phyloP scores from a whole-genome alignment of 2,329 filamentous ascomycete genomes.

The Trichothecium sympodiale region DNA sequence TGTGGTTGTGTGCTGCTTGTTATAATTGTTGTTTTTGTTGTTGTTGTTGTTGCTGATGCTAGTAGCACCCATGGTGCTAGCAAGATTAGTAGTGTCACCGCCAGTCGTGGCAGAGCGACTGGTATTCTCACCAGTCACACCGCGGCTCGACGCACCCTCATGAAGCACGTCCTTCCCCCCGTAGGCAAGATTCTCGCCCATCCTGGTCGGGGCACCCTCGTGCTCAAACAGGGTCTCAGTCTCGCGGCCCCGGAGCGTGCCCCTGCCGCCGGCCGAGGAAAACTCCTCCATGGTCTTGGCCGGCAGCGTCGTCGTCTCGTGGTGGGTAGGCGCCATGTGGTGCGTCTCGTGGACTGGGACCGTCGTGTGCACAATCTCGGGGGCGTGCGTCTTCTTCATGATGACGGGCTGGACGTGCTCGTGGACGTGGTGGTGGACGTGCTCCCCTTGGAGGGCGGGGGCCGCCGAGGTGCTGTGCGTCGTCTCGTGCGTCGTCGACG shows the following conservation, averaged over 20 bases:
- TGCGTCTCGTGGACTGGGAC: conserved; percentile 63
- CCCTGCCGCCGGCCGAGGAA: conserved; percentile 28
- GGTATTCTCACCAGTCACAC: no score
- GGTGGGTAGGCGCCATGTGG: conserved; percentile 55
- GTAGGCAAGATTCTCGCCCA: not conserved
- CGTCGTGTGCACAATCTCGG: conserved; percentile 59
- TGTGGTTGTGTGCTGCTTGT: no score
- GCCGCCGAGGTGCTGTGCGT: conserved; percentile 14
- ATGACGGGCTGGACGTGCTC: conserved; percentile 62
- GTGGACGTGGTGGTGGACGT: conserved; percentile 38
- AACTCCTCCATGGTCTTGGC: conserved; percentile 56
- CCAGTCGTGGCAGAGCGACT: no score
- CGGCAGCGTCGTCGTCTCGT: conserved; percentile 52
- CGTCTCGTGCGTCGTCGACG: conserved; percentile 15
- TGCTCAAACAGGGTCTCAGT: conserved; percentile 45
- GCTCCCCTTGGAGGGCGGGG: conserved; percentile 16
- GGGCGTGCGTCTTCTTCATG: conserved; percentile 57
- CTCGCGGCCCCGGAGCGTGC: conserved; percentile 39
- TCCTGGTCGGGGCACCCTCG: conserved; percentile 30
- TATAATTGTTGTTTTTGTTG: no score
- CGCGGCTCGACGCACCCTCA: no score
- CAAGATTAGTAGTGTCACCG: no score
- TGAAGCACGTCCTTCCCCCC: not conserved
- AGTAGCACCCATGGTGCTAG: no score
- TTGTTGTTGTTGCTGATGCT: no score